Conservation (phyloP, 2,329 filamentous ascomycete genomes). For the Colletotrichum truncatum region DNA sequence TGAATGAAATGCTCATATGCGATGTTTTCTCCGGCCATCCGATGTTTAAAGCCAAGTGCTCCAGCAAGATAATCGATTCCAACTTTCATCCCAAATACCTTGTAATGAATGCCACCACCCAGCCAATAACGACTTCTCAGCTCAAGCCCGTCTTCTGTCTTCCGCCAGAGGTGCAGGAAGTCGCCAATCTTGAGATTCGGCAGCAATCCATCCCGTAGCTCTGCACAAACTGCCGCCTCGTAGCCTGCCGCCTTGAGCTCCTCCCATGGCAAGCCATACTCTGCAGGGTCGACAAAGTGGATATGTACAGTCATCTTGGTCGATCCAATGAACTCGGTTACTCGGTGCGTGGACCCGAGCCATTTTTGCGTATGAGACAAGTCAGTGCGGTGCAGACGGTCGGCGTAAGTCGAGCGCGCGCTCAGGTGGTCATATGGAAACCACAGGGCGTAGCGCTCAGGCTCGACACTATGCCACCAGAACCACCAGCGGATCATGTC, state of each 20-base stretch:
- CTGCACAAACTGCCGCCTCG: slow-evolving; percentile 16
- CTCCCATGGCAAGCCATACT: slow-evolving; percentile 22
- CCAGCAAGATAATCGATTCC: slow-evolving; percentile 22
- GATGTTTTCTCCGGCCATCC: slow-evolving; percentile 15
- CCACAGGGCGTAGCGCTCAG: slow-evolving; percentile 29
- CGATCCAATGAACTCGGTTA: slow-evolving; percentile 22
- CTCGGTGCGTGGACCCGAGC: slow-evolving; percentile 27
- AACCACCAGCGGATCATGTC: slow-evolving; percentile 29
- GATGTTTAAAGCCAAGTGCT: slow-evolving; percentile 11
- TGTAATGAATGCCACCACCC: slow-evolving; percentile 19
- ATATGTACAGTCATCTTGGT: slow-evolving; percentile 20
- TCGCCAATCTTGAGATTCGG: slow-evolving; percentile 25
- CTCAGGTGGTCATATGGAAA: slow-evolving; percentile 21
- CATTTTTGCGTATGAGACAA: slow-evolving; percentile 26
- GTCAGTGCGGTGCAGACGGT: slow-evolving; percentile 20
- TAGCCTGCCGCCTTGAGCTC: slow-evolving; percentile 19
- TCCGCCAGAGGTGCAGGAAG: slow-evolving; percentile 24
- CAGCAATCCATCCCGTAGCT: slow-evolving; percentile 9
- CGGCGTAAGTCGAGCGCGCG: slow-evolving; percentile 14
- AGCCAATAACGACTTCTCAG: slow-evolving; percentile 25
- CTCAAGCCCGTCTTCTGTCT: slow-evolving; percentile 18
- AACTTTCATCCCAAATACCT: slow-evolving; percentile 14
- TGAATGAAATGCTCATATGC: slow-evolving; percentile 28
- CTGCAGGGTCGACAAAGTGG: slow-evolving; percentile 23
- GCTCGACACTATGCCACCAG: slow-evolving; percentile 29